Conservation (phyloP, 805 yeast species). For the Spathaspora sp. region DNA sequence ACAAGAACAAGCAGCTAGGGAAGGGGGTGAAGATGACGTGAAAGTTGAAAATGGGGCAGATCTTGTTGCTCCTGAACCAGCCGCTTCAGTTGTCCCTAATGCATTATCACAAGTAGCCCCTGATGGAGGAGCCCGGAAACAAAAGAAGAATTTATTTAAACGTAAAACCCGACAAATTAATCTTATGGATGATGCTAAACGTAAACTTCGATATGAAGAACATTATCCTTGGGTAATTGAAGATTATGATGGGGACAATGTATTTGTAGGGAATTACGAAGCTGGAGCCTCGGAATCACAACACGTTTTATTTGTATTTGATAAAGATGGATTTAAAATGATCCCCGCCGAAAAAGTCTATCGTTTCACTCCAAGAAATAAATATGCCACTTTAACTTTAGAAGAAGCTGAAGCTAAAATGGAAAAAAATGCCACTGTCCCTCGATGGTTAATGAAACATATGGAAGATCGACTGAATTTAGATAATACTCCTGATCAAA, state of each 20-base stretch:
- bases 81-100: slow-evolving; percentile 12
- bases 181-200: slow-evolving; percentile 76
- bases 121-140: slow-evolving; percentile 82
- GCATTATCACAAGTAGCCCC: slow-evolving; percentile 79
- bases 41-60: slow-evolving; percentile 14
- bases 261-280: slow-evolving; percentile 94
- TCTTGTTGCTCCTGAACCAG: slow-evolving; percentile 5
- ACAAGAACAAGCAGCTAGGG: no score
- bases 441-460: slow-evolving; percentile 95
- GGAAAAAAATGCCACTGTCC: slow-evolving; percentile 74
- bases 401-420: slow-evolving; percentile 96
- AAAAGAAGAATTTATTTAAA: slow-evolving; percentile 55
- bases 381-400: slow-evolving; percentile 86
- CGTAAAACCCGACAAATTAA: slow-evolving; percentile 83
- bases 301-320: slow-evolving; percentile 75
- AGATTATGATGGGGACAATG: slow-evolving; percentile 90
- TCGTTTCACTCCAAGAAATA: slow-evolving; percentile 88
- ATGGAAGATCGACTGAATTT: slow-evolving; percentile 53
- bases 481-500: slow-evolving; percentile 39
- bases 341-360: slow-evolving; percentile 94
- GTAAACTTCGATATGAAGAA: slow-evolving; percentile 89
- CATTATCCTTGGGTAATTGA: slow-evolving; percentile 98
- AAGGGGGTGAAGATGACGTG: slow-evolving; percentile 9
- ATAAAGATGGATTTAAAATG: slow-evolving; percentile 85
- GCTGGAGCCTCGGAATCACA: slow-evolving; percentile 85